Base-by-base conservation (phyloP, 164 flowering plant genomes). In the Buxus sempervirens region DNA sequence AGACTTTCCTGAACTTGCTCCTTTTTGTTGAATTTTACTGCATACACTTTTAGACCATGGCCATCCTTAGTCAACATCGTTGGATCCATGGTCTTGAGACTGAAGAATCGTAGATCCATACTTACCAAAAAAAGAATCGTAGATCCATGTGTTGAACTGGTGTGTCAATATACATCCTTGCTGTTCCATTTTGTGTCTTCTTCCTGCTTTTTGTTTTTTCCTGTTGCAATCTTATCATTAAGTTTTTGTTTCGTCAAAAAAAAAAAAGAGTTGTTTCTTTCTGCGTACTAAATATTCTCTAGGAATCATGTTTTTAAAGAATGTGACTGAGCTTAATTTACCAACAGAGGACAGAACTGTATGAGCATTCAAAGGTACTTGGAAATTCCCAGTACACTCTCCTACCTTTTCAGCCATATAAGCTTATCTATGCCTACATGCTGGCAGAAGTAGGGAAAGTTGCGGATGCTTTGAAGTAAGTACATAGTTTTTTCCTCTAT, bases 341-440 rank as follows among this genome's bases (percentile, higher is more conserved):
- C 75, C 59, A 68, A 71, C 97, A 96, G 99, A 90, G 97, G 80
- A 96, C 99, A 15, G 99, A 96, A 77, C 71, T 96, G n/a, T 93
- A 87, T 66, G 99, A 96, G 78, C 90, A 93, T n/a, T 81, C 96
- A 21, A 86, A 86, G 79, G 85, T 83, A 72, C 91, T 88, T 28
- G 96, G 96, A 49, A 90, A 90, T 73, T 85, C 96, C 60, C 96
- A 90, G 85, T 90, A 77, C 69, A 71, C 75, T 65, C 77, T 90
- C 63, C 85, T 82, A 58, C 89, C 91, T 19, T 90, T 90, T 80
- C 96, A 88, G 75, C 96, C 96, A 23, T 90, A 90, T 81, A 90
- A 90, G 76, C 80, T 88, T 72, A 66, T 90, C 38, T 90, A 90
- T 78, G 96, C 99, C 16, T 70, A 85, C 80, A 96, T 96, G 99